A percentile compares a stretch with the other conserved stretches of the same genome.
These are phyloP conservation scores for Alternaria incomplexa DNA, from an alignment of 2,329 filamentous ascomycete species.

Conservation along the genomic window DNA sequence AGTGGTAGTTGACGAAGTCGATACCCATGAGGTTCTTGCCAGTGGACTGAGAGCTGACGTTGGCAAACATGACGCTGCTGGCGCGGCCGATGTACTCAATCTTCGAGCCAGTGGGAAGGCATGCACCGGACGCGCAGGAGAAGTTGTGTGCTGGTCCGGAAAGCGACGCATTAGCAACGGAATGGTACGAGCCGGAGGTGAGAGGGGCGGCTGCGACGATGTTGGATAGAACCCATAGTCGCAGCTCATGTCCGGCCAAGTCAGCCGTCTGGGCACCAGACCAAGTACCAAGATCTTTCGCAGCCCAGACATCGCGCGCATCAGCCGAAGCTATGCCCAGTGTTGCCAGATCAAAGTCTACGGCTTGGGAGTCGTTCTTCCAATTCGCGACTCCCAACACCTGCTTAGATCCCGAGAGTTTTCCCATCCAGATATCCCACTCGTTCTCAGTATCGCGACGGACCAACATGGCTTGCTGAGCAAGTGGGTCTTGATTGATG, in stretches of 20 bases:
- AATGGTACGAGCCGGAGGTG: slow-evolving; percentile 34
- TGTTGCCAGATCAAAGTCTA: slow-evolving; percentile 39
- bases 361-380: slow-evolving; percentile 39
- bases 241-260: slow-evolving; percentile 36
- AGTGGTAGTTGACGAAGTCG: slow-evolving; percentile 52
- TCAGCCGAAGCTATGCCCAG: slow-evolving; percentile 44
- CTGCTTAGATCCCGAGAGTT: slow-evolving; percentile 42
- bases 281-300: slow-evolving; percentile 25
- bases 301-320: slow-evolving; percentile 47
- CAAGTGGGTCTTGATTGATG: slow-evolving; percentile 64
- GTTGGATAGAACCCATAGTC: slow-evolving; percentile 45
- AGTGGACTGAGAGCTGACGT: slow-evolving; percentile 29
- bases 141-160: slow-evolving; percentile 33
- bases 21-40: slow-evolving; percentile 44
- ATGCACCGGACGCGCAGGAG: slow-evolving; percentile 30
- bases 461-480: slow-evolving; percentile 58
- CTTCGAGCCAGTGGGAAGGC: slow-evolving; percentile 43
- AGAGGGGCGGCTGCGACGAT: slow-evolving; percentile 22
- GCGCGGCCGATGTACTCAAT: slow-evolving; percentile 37
- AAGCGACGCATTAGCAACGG: slow-evolving; percentile 39
- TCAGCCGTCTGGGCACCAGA: slow-evolving; percentile 20
- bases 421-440: slow-evolving; percentile 49
- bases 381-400: slow-evolving; percentile 49
- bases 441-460: slow-evolving; percentile 48
- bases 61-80: slow-evolving; percentile 35